phyloP scores from a whole-genome alignment of 129 eudicot species.

The Flaveria trinervia region DNA sequence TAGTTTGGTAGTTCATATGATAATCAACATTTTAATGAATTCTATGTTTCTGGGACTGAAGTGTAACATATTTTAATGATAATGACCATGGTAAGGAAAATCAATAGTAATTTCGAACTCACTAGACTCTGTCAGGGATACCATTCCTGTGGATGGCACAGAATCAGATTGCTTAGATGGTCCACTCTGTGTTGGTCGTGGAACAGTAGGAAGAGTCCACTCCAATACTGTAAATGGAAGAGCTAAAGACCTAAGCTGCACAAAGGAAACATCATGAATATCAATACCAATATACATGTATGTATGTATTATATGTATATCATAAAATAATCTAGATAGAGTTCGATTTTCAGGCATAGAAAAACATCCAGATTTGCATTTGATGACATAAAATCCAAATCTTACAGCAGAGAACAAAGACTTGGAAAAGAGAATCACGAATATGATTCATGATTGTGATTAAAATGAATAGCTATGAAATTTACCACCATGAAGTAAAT shows the following conservation, averaged over 20 bases:
- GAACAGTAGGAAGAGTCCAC: constrained; percentile 99
- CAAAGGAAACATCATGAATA: constrained; percentile 21
- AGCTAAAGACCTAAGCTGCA: constrained; percentile 96
- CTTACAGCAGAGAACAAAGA: constrained; percentile 10
- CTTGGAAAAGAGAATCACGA: not conserved
- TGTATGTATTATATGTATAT: no score
- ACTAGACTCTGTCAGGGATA: constrained; percentile 69
- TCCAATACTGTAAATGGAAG: constrained; percentile 97
- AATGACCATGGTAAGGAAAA: constrained; percentile 7
- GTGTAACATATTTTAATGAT: not conserved
- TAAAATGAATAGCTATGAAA: not conserved
- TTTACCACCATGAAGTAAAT: not conserved
- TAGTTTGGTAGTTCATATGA: constrained; percentile 8
- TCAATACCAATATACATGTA: not conserved
- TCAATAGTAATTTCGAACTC: constrained; percentile 36
- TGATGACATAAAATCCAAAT: not conserved
- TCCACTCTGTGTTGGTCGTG: constrained; percentile 65
- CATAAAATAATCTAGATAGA: not conserved
- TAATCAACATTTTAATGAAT: constrained; percentile 9
- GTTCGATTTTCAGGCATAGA: not conserved
- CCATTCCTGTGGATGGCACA: constrained; percentile 31
- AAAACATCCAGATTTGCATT: not conserved
- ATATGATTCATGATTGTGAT: not conserved
- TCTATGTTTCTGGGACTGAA: constrained; percentile 6
- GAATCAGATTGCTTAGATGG: constrained; percentile 55